phyloP scores from a whole-genome alignment of 192 early-diverging fungal species.

The Coemansia sp. region DNA sequence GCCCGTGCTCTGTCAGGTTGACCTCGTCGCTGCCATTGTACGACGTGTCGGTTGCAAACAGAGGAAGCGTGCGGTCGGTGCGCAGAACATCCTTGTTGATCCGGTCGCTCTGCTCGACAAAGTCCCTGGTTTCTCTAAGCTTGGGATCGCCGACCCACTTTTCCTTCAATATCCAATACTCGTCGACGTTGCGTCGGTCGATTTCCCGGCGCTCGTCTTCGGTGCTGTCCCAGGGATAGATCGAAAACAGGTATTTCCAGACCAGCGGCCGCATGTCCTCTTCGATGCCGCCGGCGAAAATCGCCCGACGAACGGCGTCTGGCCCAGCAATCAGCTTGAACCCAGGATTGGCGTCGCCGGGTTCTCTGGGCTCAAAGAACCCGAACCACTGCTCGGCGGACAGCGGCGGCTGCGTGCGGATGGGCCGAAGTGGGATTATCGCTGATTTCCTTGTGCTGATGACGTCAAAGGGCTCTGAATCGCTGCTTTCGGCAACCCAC shows the following conservation, averaged over 20 bases:
- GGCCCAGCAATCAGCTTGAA: constrained; percentile 51
- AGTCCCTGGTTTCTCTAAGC: constrained; percentile 56
- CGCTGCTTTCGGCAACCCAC: constrained; percentile 44
- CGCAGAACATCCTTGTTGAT: constrained; percentile 96
- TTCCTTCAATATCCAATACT: constrained; percentile 63
- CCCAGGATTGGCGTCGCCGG: constrained; percentile 21
- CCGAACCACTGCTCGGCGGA: constrained; percentile 67
- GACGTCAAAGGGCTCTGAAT: constrained; percentile 48
- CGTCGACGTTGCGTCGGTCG: constrained; percentile 55
- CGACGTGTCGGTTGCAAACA: constrained; percentile 71
- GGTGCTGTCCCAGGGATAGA: constrained; percentile 82
- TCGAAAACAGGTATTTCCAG: constrained; percentile 84
- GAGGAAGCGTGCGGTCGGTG: constrained; percentile 83
- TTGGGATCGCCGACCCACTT: constrained; percentile 63
- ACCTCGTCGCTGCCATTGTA: constrained; percentile 51
- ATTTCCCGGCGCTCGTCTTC: constrained; percentile 66
- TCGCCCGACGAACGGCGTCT: constrained; percentile 54
- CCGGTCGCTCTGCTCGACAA: constrained; percentile 70
- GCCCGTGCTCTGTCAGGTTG: constrained; percentile 34
- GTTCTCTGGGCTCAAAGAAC: constrained; percentile 57
- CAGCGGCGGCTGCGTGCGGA: constrained; percentile 54
- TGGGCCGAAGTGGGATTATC: constrained; percentile 29
- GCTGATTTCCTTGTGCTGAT: constrained; percentile 35
- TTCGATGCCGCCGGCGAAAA: constrained; percentile 78
- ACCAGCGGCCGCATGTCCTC: constrained; percentile 75